A percentile compares a stretch with the other conserved stretches of the same genome.
Conservation (phyloP, 2,329 filamentous ascomycete genomes). For the Arthrinium phaeospermum region DNA sequence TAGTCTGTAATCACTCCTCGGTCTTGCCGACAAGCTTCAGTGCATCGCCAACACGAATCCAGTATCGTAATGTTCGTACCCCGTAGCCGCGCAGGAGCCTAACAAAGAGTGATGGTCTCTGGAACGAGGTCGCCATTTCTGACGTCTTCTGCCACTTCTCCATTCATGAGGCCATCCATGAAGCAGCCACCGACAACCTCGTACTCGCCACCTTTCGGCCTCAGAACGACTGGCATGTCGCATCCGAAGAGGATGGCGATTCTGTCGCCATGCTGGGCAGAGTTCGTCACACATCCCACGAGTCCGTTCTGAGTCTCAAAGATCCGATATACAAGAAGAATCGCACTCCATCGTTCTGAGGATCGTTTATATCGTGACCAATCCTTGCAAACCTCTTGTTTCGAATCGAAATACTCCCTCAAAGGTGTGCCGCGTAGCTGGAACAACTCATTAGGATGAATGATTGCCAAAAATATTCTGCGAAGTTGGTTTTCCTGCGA, state of each 20-base stretch:
- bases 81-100: not conserved
- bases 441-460: not conserved
- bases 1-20: too few species aligned
- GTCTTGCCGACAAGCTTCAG: too few species aligned
- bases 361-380: not conserved
- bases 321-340: not conserved
- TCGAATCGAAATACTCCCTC: not conserved
- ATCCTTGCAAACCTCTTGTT: not conserved
- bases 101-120: not conserved
- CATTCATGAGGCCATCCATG: not conserved
- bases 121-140: not conserved
- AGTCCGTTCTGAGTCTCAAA: not conserved
- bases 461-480: too few species aligned
- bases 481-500: too few species aligned
- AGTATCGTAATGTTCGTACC: too few species aligned
- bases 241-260: not conserved
- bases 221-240: not conserved
- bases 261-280: not conserved
- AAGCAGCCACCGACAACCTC: not conserved
- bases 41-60: too few species aligned
- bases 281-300: not conserved
- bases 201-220: not conserved
- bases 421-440: not conserved
- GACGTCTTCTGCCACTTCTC: not conserved
- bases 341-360: not conserved